Conservation (phyloP, 2,329 filamentous ascomycete genomes). For the Alternaria sp. region DNA sequence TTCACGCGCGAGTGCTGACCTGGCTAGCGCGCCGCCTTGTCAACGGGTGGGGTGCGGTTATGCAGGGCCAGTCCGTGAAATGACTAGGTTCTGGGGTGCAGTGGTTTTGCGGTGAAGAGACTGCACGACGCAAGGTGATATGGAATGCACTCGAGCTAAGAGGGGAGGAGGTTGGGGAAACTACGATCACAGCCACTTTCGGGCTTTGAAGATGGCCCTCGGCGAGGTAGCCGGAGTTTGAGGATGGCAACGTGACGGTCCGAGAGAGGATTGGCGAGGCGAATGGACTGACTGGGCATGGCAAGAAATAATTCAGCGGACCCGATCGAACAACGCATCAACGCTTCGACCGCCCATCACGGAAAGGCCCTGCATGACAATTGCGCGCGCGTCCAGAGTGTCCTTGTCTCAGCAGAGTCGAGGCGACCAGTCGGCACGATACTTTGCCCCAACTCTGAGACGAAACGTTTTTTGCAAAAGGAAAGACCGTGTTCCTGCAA, state of each 20-base stretch:
- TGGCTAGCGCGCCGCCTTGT: slow-evolving; percentile 8
- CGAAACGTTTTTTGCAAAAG: slow-evolving; percentile 21
- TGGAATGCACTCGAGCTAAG: neutral
- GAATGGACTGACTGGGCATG: slow-evolving; percentile 2
- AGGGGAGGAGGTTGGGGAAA: neutral
- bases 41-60: slow-evolving; percentile 12
- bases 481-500: slow-evolving; percentile 19
- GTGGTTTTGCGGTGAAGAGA: slow-evolving; percentile 8
- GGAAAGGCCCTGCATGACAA: slow-evolving; percentile 17
- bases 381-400: neutral
- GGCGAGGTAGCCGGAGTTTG: neutral
- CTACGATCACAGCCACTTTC: slow-evolving; percentile 1
- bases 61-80: slow-evolving; percentile 6
- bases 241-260: neutral
- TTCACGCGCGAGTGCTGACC: neutral
- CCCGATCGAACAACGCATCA: slow-evolving; percentile 16
- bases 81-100: slow-evolving; percentile 10
- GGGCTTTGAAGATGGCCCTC: neutral
- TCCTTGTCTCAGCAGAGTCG: neutral
- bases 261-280: slow-evolving; percentile 7
- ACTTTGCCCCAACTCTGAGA: slow-evolving; percentile 11
- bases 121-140: neutral
- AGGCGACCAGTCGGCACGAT: neutral
- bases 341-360: slow-evolving; percentile 9
- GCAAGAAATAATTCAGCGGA: slow-evolving; percentile 5